These are phyloP conservation scores for Cyclotella sp. DNA, from an alignment of 108 stramenopile genomes.

Conservation along the genomic window DNA sequence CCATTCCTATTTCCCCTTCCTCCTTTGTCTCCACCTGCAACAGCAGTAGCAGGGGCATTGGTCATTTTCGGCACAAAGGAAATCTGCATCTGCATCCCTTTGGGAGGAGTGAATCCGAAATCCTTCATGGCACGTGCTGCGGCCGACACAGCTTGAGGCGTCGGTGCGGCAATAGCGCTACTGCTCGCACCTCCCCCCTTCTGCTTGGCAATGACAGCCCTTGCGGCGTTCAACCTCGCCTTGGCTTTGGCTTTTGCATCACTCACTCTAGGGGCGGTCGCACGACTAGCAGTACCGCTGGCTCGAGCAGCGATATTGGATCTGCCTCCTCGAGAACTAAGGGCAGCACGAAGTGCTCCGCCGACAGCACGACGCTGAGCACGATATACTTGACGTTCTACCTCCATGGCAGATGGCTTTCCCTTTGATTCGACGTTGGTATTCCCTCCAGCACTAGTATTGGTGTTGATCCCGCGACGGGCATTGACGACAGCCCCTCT, in stretches of 20 bases:
- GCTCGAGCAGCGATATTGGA: neutral
- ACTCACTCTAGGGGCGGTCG: neutral
- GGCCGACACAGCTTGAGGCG: constrained; percentile 67
- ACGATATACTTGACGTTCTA: constrained; percentile 71
- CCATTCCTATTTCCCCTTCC: constrained; percentile 1
- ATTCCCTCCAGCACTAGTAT: constrained; percentile 54
- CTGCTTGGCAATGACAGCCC: neutral
- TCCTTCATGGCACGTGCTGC: constrained; percentile 78
- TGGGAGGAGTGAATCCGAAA: constrained; percentile 69
- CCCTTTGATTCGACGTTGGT: constrained; percentile 11
- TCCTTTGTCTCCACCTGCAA: neutral
- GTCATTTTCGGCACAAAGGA: constrained; percentile 63
- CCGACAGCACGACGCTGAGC: constrained; percentile 1
- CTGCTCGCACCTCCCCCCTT: constrained; percentile 14
- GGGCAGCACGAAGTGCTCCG: neutral
- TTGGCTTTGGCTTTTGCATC: constrained; percentile 39
- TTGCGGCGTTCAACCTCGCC: neutral
- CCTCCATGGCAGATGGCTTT: constrained; percentile 66
- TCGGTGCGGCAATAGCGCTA: constrained; percentile 31
- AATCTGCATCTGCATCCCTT: constrained; percentile 82
- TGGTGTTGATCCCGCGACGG: constrained; percentile 55
- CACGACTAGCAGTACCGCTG: neutral
- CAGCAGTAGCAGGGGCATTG: neutral
- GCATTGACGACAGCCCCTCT: constrained; percentile 63
- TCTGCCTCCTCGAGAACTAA: neutral